Evolutionary conservation across 495 filamentous ascomycete genomes (phyloP), one percentile per base, ranked within the genome.

Genomic region (Oidiodendron maius): DNA sequence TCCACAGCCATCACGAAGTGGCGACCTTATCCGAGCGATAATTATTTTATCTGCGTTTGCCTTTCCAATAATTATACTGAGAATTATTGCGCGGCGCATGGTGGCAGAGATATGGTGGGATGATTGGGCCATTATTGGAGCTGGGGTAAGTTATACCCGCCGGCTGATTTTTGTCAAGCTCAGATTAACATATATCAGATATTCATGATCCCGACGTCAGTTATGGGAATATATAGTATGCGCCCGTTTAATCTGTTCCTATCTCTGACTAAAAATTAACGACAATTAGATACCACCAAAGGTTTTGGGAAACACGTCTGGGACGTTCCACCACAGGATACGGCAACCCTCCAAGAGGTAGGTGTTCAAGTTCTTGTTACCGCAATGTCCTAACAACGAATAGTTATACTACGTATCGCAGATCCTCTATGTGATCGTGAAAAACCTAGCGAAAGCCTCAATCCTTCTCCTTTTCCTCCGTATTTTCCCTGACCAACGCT

Each of bases 381-480:
- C 50, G 18, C 66, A 62, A 35, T 61, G 51, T 44, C 30, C 23
- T 34, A 45, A 58, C 55, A 5, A 3, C 3, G 4, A 15, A 37
- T 17, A 37, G 35, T 17, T 37, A 4, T 37, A 37, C 35, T 37
- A 37, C 35, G 18, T 37, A 13, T 37, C 35, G 13, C 35, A 37
- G 13, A 30, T 69, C n/a, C 44, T 69, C 37, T 74, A 74, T 56
- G 62, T 66, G n/a, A 42, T 53, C n/a, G 56, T 65, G 1, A 59
- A 68, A 26, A 65, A 61, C 55, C 46, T 69, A 17, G 61, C 68
- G 22, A 72, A 72, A 23, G 54, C 69, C 35, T 73, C 70, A 10
- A 68, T 77, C 53, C 65, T 76, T 13, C 60, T 76, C 52, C 69
- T 76, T 55, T 75, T 72, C 60, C 60, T 77, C 9, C 71, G 72